Conservation (phyloP, 2,329 filamentous ascomycete genomes). For the Berkeleyomyces basicola region DNA sequence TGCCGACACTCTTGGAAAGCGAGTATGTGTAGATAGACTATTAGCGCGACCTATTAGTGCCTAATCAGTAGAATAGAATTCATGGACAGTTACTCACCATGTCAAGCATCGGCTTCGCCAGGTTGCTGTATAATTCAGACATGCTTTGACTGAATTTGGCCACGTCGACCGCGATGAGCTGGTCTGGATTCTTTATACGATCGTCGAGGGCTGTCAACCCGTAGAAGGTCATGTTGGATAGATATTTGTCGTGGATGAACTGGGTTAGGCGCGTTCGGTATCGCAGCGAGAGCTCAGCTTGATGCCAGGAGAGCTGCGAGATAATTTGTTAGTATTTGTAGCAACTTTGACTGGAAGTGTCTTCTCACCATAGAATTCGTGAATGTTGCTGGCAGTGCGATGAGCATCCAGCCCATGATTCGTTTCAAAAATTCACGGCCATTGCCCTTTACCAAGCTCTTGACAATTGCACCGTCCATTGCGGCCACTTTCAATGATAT, state of each 20-base stretch:
- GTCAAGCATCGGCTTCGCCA: constrained; percentile 86
- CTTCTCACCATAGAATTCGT: constrained; percentile 83
- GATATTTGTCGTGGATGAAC: constrained; percentile 85
- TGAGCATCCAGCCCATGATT: constrained; percentile 96
- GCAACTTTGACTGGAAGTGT: neutral
- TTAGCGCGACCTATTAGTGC: neutral
- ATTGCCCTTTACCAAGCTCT: constrained; percentile 76
- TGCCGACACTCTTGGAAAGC: constrained; percentile 84
- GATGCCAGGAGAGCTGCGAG: constrained; percentile 78
- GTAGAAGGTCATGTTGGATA: constrained; percentile 97
- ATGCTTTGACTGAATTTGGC: constrained; percentile 91
- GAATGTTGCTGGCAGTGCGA: constrained; percentile 88
- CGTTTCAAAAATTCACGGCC: constrained; percentile 78
- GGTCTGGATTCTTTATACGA: constrained; percentile 95
- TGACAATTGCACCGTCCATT: constrained; percentile 85
- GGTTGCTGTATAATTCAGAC: constrained; percentile 87
- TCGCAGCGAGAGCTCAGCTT: constrained; percentile 81
- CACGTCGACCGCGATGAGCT: constrained; percentile 91
- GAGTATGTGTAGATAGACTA: constrained; percentile 85
- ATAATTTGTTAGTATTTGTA: neutral
- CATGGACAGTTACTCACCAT: constrained; percentile 40
- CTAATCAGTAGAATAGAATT: constrained; percentile 16
- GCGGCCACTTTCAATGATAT: constrained; percentile 93
- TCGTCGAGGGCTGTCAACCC: constrained; percentile 89
- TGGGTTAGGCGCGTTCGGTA: constrained; percentile 91